These are phyloP conservation scores for Asterionellopsis glacialis DNA, from an alignment of 108 stramenopile genomes.

Conservation along the genomic window DNA sequence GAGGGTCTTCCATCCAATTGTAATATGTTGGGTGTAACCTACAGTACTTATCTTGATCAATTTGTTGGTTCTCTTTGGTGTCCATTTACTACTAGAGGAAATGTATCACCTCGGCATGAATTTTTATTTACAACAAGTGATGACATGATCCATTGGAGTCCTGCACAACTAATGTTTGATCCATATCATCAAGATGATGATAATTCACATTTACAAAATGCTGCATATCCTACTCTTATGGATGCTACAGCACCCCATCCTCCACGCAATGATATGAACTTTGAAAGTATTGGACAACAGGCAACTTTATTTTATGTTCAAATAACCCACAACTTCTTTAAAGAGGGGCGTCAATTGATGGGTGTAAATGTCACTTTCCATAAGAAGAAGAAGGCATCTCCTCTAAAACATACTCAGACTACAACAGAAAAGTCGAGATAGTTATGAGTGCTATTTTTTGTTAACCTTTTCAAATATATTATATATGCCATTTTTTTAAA, in stretches of 20 bases:
- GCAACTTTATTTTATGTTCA: constrained; percentile 9
- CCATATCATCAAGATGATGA: not conserved
- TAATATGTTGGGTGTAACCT: constrained; percentile 4
- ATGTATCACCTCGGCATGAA: no score
- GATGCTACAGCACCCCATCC: not conserved
- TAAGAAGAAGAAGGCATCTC: no score
- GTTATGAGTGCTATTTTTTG: no score
- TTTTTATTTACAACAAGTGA: constrained; percentile 9
- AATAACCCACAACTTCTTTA: constrained; percentile 6
- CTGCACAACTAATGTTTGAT: constrained; percentile 1
- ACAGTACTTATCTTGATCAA: constrained; percentile 4
- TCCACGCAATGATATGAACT: constrained; percentile 5
- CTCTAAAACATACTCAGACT: no score
- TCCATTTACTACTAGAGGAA: not conserved
- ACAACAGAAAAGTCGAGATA: no score
- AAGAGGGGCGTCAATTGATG: constrained; percentile 5
- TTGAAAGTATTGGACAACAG: constrained; percentile 5
- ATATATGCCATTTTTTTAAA: no score
- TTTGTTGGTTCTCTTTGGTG: constrained; percentile 9
- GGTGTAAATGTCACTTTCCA: no score
- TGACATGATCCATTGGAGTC: constrained; percentile 13
- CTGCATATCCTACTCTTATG: constrained; percentile 11
- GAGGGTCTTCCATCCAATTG: not conserved
- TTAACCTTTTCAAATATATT: no score
- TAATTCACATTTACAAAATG: not conserved